A percentile compares a stretch with the other conserved stretches of the same genome.
Conservation (phyloP, 176 grass and related monocot genomes). For the Ananas comosus region DNA sequence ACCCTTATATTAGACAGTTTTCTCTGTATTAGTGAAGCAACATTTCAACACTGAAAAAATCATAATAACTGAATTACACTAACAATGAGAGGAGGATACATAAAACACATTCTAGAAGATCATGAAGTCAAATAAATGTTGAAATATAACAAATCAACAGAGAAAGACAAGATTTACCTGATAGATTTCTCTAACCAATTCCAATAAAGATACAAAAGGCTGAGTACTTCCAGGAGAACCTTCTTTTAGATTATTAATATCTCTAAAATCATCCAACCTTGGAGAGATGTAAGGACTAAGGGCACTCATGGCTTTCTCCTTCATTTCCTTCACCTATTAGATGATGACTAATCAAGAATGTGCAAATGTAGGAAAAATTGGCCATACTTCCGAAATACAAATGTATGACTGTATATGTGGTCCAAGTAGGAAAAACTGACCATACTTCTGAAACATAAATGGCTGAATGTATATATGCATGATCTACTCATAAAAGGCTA, state of each 20-base stretch:
- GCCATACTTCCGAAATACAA: slow-evolving; percentile 2
- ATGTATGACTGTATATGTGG: background rate
- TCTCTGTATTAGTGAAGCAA: too few relatives aligned
- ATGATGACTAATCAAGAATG: background rate
- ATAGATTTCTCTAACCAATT: slow-evolving; percentile 85
- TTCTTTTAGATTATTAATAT: slow-evolving; percentile 41
- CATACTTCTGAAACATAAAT: too few relatives aligned
- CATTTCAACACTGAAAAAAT: too few relatives aligned
- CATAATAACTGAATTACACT: too few relatives aligned
- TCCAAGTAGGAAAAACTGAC: slow-evolving; percentile 3
- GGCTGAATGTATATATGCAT: too few relatives aligned
- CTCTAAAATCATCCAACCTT: slow-evolving; percentile 27
- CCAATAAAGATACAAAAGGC: slow-evolving; percentile 80
- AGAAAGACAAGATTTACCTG: slow-evolving; percentile 35
- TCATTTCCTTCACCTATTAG: slow-evolving; percentile 89
- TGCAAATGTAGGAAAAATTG: background rate
- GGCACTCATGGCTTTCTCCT: slow-evolving; percentile 82
- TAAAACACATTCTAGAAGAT: background rate
- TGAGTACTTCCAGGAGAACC: slow-evolving; percentile 28
- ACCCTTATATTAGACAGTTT: too few relatives aligned
- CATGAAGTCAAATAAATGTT: background rate
- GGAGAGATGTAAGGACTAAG: slow-evolving; percentile 50
- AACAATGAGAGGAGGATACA: too few relatives aligned
- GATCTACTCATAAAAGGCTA: too few relatives aligned
- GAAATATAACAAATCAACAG: background rate